phyloP scores from a whole-genome alignment of 805 yeast species.

The Brettanomyces naardenensis region DNA sequence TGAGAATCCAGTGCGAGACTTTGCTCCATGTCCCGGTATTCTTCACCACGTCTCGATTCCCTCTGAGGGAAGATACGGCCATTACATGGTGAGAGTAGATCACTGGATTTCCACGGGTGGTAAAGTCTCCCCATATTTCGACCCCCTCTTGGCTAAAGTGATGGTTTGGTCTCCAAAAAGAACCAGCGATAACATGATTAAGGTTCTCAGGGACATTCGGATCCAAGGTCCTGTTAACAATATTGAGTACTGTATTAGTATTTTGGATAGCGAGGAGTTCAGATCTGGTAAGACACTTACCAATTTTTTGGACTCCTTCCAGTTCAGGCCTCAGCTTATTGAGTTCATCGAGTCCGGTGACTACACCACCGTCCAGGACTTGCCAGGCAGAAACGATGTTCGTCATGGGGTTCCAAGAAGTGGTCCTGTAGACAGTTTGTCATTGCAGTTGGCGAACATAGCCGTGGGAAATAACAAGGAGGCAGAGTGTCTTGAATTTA shows the following conservation, averaged over 20 bases:
- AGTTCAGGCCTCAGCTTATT: constrained; percentile 16
- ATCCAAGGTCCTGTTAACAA: constrained; percentile 23
- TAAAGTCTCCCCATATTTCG: constrained; percentile 24
- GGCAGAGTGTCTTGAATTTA: constrained; percentile 20
- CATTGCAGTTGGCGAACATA: constrained; percentile 21
- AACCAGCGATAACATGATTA: constrained; percentile 16
- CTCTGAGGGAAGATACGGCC: not conserved
- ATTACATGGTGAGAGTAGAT: constrained; percentile 16
- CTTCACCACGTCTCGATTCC: constrained; percentile 18
- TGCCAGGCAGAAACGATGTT: constrained; percentile 24
- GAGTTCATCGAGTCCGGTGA: constrained; percentile 34
- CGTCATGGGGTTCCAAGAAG: constrained; percentile 22
- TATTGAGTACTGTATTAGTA: constrained; percentile 17
- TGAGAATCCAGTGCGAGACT: constrained; percentile 20
- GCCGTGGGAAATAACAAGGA: constrained; percentile 17
- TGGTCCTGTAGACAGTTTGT: constrained; percentile 23
- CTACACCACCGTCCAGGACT: constrained; percentile 46
- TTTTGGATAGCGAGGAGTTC: constrained; percentile 12
- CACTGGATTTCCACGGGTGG: constrained; percentile 23
- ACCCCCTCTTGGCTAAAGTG: constrained; percentile 23
- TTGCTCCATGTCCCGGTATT: constrained; percentile 24
- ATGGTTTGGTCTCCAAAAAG: constrained; percentile 21
- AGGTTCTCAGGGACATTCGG: constrained; percentile 12
- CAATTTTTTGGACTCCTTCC: constrained; percentile 13
- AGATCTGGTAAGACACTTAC: constrained; percentile 16